phyloP scores from a whole-genome alignment of 495 filamentous ascomycete species.

The Neurospora tetraspora region DNA sequence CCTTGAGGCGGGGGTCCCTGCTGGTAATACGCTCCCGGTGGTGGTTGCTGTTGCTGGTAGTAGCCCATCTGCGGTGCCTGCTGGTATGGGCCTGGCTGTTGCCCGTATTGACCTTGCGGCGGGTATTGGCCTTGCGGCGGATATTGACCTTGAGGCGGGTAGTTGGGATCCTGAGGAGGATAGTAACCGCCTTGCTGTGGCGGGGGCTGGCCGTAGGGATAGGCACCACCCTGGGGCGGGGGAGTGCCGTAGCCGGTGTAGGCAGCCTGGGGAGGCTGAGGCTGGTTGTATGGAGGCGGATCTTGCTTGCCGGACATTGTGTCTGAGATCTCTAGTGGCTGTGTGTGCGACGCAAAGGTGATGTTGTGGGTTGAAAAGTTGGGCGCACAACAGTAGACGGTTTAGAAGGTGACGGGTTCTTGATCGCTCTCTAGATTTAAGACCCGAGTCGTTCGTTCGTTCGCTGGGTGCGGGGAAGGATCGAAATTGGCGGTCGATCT shows the following conservation, averaged over 20 bases:
- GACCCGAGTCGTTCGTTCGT: neutral
- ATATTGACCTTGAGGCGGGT: neutral
- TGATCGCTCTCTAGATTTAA: neutral
- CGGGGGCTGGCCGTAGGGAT: neutral
- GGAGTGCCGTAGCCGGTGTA: slow-evolving; percentile 6
- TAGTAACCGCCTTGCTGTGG: neutral
- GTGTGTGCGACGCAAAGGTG: neutral
- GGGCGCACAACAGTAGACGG: neutral
- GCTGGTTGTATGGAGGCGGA: neutral
- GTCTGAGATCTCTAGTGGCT: neutral
- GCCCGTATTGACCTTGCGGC: slow-evolving; percentile 7
- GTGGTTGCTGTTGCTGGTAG: slow-evolving; percentile 20
- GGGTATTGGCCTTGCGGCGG: neutral
- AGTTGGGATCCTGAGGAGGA: neutral
- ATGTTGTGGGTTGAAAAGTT: neutral
- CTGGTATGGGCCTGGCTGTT: slow-evolving; percentile 23
- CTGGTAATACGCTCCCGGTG: slow-evolving; percentile 7
- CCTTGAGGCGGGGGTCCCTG: slow-evolving; percentile 13
- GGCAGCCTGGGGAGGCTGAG: slow-evolving; percentile 9
- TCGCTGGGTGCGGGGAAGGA: neutral
- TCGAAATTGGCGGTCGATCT: neutral
- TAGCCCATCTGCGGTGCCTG: slow-evolving; percentile 33
- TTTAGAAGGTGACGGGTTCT: neutral
- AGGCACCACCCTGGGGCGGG: neutral
- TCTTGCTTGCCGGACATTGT: slow-evolving; percentile 2